Percentiles rank a stretch among this genome's conserved stretches.
phyloP scores from a whole-genome alignment of 805 yeast genomes.

The Grigorovia transvaalensis region DNA sequence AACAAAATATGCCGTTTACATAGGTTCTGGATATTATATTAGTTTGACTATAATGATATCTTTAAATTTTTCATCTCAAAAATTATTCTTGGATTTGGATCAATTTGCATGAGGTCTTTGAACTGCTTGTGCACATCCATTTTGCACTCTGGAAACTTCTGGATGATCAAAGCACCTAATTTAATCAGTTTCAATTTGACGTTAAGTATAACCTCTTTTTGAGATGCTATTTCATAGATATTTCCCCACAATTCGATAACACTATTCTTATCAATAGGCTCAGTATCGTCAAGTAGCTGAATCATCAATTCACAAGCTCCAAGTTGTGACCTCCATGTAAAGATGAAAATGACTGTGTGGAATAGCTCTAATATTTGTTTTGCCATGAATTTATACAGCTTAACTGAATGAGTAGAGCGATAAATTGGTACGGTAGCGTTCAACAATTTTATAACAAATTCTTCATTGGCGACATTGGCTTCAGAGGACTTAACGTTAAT shows the following conservation, averaged over 20 bases:
- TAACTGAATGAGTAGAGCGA: slow-evolving; percentile 12
- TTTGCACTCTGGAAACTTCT: slow-evolving; percentile 8
- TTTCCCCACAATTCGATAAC: slow-evolving; percentile 6
- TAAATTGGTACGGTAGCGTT: slow-evolving; percentile 31
- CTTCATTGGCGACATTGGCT: slow-evolving; percentile 40
- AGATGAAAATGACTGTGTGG: slow-evolving; percentile 20
- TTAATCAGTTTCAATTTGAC: slow-evolving; percentile 44
- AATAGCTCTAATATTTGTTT: slow-evolving; percentile 21
- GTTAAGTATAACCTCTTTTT: slow-evolving; percentile 40
- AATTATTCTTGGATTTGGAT: slow-evolving; percentile 39
- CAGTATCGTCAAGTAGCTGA: slow-evolving; percentile 8
- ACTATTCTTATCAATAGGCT: slow-evolving; percentile 1
- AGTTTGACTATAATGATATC: not conserved
- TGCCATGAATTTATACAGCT: slow-evolving; percentile 22
- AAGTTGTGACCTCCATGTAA: slow-evolving; percentile 55
- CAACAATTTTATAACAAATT: slow-evolving; percentile 32
- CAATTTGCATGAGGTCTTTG: slow-evolving; percentile 23
- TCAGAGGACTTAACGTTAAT: slow-evolving; percentile 32
- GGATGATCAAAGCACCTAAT: slow-evolving; percentile 25
- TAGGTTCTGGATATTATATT: not conserved
- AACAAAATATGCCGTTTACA: not conserved
- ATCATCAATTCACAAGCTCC: slow-evolving; percentile 35
- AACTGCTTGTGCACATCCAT: slow-evolving; percentile 18
- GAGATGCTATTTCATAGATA: slow-evolving; percentile 27
- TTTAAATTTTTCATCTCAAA: slow-evolving; percentile 24